Evolutionary conservation across 2,329 filamentous ascomycete species (phyloP).

Genomic region (Calonectria hongkongensis): DNA sequence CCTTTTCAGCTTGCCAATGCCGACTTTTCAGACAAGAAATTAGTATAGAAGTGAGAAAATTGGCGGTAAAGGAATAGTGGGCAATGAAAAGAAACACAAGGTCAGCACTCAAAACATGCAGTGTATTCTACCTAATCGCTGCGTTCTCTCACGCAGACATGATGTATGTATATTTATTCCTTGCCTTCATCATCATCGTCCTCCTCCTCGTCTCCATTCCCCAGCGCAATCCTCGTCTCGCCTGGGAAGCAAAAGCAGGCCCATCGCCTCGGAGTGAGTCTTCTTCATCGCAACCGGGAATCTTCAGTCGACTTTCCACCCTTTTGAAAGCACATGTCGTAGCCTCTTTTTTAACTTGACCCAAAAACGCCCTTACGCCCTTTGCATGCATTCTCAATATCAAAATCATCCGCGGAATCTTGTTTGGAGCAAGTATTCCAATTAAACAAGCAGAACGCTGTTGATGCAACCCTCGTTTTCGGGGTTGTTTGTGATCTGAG

Average conservation of each 20-base stretch:
- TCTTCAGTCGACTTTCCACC: slow-evolving; percentile 55
- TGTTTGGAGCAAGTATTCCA: slow-evolving; percentile 34
- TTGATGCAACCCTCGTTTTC: slow-evolving; percentile 64
- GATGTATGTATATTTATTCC: slow-evolving; percentile 9
- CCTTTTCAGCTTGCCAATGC: not conserved
- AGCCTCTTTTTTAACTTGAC: slow-evolving; percentile 47
- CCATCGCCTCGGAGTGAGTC: slow-evolving; percentile 48
- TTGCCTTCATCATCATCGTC: slow-evolving; percentile 20
- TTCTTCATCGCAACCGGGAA: slow-evolving; percentile 54
- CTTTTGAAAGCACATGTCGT: slow-evolving; percentile 41
- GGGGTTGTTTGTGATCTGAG: slow-evolving; percentile 69
- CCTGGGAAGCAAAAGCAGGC: slow-evolving; percentile 27
- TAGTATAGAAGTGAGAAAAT: not conserved
- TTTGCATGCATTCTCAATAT: slow-evolving; percentile 52
- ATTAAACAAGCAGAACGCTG: slow-evolving; percentile 54
- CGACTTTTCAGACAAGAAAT: not conserved
- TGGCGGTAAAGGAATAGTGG: not conserved
- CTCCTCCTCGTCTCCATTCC: slow-evolving; percentile 9
- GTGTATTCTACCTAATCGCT: slow-evolving; percentile 8
- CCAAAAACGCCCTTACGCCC: slow-evolving; percentile 56
- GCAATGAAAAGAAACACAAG: not conserved
- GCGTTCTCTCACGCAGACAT: slow-evolving; percentile 23
- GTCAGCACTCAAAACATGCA: not conserved
- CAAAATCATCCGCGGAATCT: slow-evolving; percentile 38
- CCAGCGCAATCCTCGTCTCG: slow-evolving; percentile 23